Evolutionary conservation across 495 filamentous ascomycete genomes (phyloP), one percentile per base, ranked within the genome.

Genomic region (Penicillium fimorum): DNA sequence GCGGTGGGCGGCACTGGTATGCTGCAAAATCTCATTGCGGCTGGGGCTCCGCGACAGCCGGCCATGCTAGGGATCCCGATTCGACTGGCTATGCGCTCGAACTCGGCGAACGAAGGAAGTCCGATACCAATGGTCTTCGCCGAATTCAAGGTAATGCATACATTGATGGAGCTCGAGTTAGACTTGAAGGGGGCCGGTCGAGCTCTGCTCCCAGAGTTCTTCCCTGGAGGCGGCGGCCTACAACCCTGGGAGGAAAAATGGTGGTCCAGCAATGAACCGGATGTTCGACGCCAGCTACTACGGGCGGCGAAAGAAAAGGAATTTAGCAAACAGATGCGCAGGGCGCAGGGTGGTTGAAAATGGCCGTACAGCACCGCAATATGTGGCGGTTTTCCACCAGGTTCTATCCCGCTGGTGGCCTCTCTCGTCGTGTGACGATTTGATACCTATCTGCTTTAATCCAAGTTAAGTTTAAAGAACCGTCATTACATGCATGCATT

Each of bases 1-100:
- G 72, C 62, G 5, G 65, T 79, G 8, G 76, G 76, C 0, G 72
- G 57, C 1, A 49, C 80, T 13, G 76, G 79, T 8, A 81, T 77
- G 61, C 51, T 79, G 12, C 79, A 81, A 44, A 81, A 78, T 47
- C 53, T 70, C 5, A 60, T 72, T 38, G 65, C 74, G 1, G 77
- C 76, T 0, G 73, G 69, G 29, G 27, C 62, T 58, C 64, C 55
- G 33, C 62, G 73, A 9, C 56, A 52, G 0, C 71, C 70, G 7
- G 58, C 47, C 0, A 57, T 57, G 29, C 68, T 68, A 47, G 70
- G 68, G 3, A 56, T 74, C 8, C 70, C 64, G 5, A 49, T 75
- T 20, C 55, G 68, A 2, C 65, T 59, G 33, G 59, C 25, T 29
- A 29, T n/a, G 44, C 41, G 41, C 3, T 13, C 41, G 41, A 24